A percentile compares a stretch with the other conserved stretches of the same genome.
Conservation (phyloP, 345 rosid genomes). For the Pugionium cornutum region DNA sequence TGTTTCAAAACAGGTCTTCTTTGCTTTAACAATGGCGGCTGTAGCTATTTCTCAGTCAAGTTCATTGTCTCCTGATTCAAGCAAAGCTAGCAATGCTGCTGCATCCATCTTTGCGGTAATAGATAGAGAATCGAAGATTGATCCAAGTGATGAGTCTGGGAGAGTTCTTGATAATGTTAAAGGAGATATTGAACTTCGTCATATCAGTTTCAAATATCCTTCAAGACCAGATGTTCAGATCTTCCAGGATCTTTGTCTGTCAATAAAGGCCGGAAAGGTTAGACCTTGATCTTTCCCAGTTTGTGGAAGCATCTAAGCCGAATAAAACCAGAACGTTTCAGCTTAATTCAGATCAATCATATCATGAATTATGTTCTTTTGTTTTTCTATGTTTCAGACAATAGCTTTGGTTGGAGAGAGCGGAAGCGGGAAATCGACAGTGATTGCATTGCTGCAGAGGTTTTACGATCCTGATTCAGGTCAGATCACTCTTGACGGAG, state of each 20-base stretch:
- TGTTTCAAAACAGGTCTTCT: conserved; percentile 55
- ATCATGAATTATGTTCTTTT: neutral
- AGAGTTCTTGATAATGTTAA: conserved; percentile 47
- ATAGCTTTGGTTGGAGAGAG: conserved; percentile 90
- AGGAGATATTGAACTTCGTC: conserved; percentile 71
- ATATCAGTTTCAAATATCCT: conserved; percentile 73
- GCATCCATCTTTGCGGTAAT: conserved; percentile 71
- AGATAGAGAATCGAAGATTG: conserved; percentile 64
- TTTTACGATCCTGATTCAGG: conserved; percentile 85
- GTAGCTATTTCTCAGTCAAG: conserved; percentile 71
- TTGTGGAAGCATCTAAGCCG: too few relatives aligned
- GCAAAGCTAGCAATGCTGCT: conserved; percentile 58
- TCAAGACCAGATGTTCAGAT: conserved; percentile 72
- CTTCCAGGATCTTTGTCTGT: conserved; percentile 59
- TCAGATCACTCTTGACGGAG: conserved; percentile 65
- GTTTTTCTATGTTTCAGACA: conserved; percentile 47
- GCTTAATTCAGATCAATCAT: neutral
- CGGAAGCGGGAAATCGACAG: conserved; percentile 84
- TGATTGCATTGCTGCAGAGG: conserved; percentile 66
- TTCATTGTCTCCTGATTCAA: conserved; percentile 61
- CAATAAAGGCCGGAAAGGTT: conserved; percentile 79
- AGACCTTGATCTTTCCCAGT: neutral
- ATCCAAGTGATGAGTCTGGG: conserved; percentile 75
- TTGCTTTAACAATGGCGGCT: conserved; percentile 68
- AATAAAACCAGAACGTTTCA: neutral